Evolutionary conservation across 2,329 filamentous ascomycete genomes (phyloP).

Genomic region (Aspergillus pseudoterreus): DNA sequence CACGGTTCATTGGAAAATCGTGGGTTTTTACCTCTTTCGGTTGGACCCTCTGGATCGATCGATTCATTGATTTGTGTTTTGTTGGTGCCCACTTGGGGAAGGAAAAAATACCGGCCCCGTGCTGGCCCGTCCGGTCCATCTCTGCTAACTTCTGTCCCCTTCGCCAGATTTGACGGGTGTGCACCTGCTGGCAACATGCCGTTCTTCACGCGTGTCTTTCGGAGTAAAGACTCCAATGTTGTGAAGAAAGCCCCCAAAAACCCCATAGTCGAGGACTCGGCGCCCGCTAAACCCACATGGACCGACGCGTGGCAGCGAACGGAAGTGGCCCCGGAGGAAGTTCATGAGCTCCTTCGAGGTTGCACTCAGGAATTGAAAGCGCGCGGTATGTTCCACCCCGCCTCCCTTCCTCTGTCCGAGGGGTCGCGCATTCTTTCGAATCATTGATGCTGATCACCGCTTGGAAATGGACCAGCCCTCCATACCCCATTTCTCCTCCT

Average conservation of each 20-base stretch:
- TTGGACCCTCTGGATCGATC: slow-evolving; percentile 2
- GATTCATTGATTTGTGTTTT: neutral
- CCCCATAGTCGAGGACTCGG: slow-evolving; percentile 49
- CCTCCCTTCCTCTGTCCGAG: slow-evolving; percentile 16
- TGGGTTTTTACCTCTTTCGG: neutral
- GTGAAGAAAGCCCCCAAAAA: slow-evolving; percentile 59
- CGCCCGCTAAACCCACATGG: slow-evolving; percentile 71
- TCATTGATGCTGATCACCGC: slow-evolving; percentile 27
- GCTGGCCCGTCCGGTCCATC: slow-evolving; percentile 4
- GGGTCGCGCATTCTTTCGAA: slow-evolving; percentile 23
- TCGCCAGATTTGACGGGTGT: slow-evolving; percentile 2
- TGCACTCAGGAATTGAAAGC: slow-evolving; percentile 92
- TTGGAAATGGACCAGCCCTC: slow-evolving; percentile 57
- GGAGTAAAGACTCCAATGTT: slow-evolving; percentile 66
- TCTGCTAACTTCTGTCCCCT: slow-evolving; percentile 5
- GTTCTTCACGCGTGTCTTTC: slow-evolving; percentile 62
- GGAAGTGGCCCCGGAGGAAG: slow-evolving; percentile 81
- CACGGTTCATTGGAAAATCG: slow-evolving; percentile 9
- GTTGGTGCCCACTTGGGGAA: slow-evolving; percentile 1
- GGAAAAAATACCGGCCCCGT: neutral
- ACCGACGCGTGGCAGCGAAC: slow-evolving; percentile 83
- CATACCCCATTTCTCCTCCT: slow-evolving; percentile 89
- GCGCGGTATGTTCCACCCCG: slow-evolving; percentile 63
- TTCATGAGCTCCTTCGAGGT: slow-evolving; percentile 77
- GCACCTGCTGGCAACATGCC: slow-evolving; percentile 42